phyloP scores from a whole-genome alignment of 495 filamentous ascomycete genomes.

The Barbatosphaeria neglecta region DNA sequence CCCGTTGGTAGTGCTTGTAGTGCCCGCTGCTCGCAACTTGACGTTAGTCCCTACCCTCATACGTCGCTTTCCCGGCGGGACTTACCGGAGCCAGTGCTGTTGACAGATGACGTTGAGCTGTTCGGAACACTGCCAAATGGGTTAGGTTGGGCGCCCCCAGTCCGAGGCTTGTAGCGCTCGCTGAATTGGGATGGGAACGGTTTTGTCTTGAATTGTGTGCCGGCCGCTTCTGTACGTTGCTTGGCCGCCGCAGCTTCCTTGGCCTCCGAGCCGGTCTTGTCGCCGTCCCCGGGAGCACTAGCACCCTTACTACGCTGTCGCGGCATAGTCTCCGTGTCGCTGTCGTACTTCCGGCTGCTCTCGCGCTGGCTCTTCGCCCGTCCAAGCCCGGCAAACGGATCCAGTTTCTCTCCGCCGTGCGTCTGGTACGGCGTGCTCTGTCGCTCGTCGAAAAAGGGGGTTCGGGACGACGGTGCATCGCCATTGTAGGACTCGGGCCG shows the following conservation, averaged over 20 bases:
- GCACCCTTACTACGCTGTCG: constrained; percentile 10
- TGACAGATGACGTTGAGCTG: constrained; percentile 6
- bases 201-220: neutral
- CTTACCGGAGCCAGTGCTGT: constrained; percentile 15
- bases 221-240: neutral
- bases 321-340: constrained; percentile 4
- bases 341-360: constrained; percentile 2
- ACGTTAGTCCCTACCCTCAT: no score
- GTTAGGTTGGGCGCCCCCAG: constrained; percentile 5
- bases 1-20: no score
- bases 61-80: no score
- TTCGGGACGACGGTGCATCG: constrained; percentile 33
- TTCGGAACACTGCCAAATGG: constrained; percentile 2
- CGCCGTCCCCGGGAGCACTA: neutral
- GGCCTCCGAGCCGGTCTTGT: neutral
- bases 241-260: neutral
- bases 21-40: no score
- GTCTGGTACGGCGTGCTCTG: constrained; percentile 59
- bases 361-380: constrained; percentile 28
- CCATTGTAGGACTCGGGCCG: constrained; percentile 7
- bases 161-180: constrained; percentile 16
- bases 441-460: constrained; percentile 36
- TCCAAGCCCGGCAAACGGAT: constrained; percentile 29
- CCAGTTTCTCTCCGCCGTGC: constrained; percentile 58
- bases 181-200: constrained; percentile 10